Evolutionary conservation across 306 rosid species (phyloP), one percentile per base, ranked within the genome.

Genomic region (Albizia julibrissin): DNA sequence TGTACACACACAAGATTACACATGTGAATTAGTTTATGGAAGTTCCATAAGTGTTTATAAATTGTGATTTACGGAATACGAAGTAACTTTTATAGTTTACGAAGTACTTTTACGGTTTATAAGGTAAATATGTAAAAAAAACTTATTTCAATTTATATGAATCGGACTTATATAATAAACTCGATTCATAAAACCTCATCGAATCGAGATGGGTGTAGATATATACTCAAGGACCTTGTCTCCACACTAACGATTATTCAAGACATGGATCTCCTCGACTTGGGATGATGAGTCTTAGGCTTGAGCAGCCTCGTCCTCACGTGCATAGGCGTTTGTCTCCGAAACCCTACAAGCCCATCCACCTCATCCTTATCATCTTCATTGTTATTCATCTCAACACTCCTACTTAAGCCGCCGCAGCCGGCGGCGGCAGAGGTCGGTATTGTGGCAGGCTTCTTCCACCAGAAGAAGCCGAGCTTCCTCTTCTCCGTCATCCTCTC

Each of bases 221-320:
- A 29, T 29, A 11, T 44, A 44, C 19, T 47, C 54, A 15, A 0
- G 21, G 0, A 4, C 1, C 12, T 12, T 47, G 21, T 47, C 3
- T 46, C 16, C 11, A 46, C 3, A 10, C 5, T 10, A 26, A 61
- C 26, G 37, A 61, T 27, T 68, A 47, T 3, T 50, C 58, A 93
- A 78, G 98, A 92, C 85, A 89, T 12, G 54, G 98, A 95, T 83
- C 87, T 95, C 84, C 94, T 89, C 97, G 92, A 89, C 83, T 87
- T 93, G 54, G 78, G 87, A 50, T 87, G 87, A 44, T 87, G 86
- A 74, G 79, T 84, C 82, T 85, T 84, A 71, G 84, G 82, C 79
- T 79, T 84, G 6, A 83, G 88, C 72, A 89, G 10, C 83, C 77
- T 88, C 7, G 93, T 82, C 83, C 92, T 93, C 84, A 85, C 76